Evolutionary conservation across 1,284 basidiomycete genomes (phyloP), one percentile per base, ranked within the genome.

Genomic region (Moesziomyces antarcticus): DNA sequence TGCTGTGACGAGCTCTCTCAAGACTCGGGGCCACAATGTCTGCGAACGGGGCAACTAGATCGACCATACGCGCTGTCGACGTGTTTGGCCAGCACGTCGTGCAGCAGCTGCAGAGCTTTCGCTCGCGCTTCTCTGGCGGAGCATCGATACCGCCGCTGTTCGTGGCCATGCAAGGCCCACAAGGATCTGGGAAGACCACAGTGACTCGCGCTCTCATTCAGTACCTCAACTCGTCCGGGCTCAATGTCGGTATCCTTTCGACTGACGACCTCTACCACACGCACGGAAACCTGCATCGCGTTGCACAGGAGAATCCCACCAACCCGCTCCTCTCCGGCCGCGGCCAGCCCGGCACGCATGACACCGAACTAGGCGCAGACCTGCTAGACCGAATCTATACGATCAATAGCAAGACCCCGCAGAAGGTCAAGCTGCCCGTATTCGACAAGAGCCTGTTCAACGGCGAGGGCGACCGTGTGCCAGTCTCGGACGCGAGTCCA

Each of bases 141-240:
- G 33, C 30, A 13, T 25, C 44, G 5, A 30, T 20, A 2, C 47
- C 66, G 14, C 71, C 71, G 9, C 51, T 73, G 7, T 73, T 73
- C 25, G 61, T 69, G 7, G 71, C 66, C 2, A 73, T 73, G 71
- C 71, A 73, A 58, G 71, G 71, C 3, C 71, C 71, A 14, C 71
- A 73, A 47, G 71, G 71, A 5, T 65, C 66, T 0, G 71, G 71
- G 25, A 73, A 73, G 55, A 73, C 71, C 11, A 73, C 71, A 0
- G 53, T 73, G 10, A 62, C 71, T 1, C 60, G 58, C 27, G 53
- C 61, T 1, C 45, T 73, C 18, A 49, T 62, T 3, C 24, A 53
- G 4, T 43, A 57, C 20, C 59, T 73, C 33, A 33, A 22, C 11
- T 24, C 52, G 0, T 37, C 60, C 0, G 64, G 64, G 0, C 25